Conservation (phyloP, 495 filamentous ascomycete genomes). For the Tuber borchii region DNA sequence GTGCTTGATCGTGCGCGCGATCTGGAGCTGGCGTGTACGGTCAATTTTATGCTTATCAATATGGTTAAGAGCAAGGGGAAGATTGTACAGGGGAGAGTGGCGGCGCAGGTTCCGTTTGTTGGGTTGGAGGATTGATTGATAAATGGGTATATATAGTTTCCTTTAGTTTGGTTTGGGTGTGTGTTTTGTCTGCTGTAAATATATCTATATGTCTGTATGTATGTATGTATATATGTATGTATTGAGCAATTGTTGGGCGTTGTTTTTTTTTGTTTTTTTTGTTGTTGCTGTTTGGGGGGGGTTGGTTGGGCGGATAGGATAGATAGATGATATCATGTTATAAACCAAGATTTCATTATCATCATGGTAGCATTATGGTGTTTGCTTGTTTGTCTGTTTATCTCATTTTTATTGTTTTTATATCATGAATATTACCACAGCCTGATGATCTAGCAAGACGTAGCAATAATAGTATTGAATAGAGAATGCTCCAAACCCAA, state of each 20-base stretch:
- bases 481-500: background rate
- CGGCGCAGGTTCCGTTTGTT: slow-evolving; percentile 43
- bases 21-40: slow-evolving; percentile 56
- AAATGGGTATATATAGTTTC: background rate
- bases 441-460: background rate
- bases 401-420: background rate
- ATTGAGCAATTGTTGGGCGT: background rate
- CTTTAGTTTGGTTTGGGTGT: background rate
- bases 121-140: slow-evolving; percentile 11
- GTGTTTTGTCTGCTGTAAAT: slow-evolving; percentile 10
- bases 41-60: slow-evolving; percentile 63
- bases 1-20: slow-evolving; percentile 63
- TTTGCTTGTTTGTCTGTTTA: background rate
- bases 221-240: background rate
- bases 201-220: background rate
- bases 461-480: background rate
- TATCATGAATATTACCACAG: background rate
- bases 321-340: background rate
- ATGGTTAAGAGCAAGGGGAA: slow-evolving; percentile 53
- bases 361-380: background rate
- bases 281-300: background rate
- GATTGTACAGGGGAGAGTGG: slow-evolving; percentile 44
- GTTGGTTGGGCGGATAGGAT: background rate
- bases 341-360: background rate
- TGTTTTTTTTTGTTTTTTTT: background rate